Percentiles rank a stretch among this genome's conserved stretches.
These are phyloP conservation scores for Rhazya stricta DNA, from an alignment of 257 asterid species.

Conservation along the genomic window DNA sequence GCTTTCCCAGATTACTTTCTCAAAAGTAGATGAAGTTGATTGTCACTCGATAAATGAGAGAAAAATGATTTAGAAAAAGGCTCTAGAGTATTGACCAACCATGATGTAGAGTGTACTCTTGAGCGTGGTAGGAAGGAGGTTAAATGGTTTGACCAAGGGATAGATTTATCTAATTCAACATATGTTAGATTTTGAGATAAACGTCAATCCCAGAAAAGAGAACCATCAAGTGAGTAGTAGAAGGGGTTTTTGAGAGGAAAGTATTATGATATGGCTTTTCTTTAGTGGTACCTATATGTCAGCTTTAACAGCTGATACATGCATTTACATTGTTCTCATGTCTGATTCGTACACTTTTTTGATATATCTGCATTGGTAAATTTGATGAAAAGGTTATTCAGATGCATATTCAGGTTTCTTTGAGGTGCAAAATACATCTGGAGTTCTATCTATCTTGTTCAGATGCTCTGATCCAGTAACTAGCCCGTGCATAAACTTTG, in stretches of 20 bases:
- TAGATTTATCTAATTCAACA: neutral
- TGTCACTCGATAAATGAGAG: neutral
- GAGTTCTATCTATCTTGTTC: conserved; percentile 52
- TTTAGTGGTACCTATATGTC: neutral
- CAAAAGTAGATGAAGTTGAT: neutral
- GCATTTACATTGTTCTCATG: neutral
- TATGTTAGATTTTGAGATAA: neutral
- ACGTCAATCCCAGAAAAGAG: neutral
- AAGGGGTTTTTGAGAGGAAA: neutral
- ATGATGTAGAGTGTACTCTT: neutral
- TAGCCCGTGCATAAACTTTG: conserved; percentile 58
- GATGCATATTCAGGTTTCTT: conserved; percentile 51
- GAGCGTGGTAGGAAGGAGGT: neutral
- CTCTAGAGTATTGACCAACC: neutral
- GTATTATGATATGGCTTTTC: neutral
- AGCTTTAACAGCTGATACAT: neutral
- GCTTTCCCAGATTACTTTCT: neutral
- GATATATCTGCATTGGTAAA: neutral
- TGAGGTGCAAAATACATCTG: conserved; percentile 45
- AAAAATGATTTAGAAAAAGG: neutral
- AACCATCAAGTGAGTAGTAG: neutral
- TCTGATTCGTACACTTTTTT: neutral
- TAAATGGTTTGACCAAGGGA: neutral
- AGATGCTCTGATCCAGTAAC: conserved; percentile 52
- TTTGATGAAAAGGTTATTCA: neutral